A percentile compares a stretch with the other conserved stretches of the same genome.
Evolutionary conservation across 495 filamentous ascomycete species (phyloP).

Genomic region (Penicillium lagena): DNA sequence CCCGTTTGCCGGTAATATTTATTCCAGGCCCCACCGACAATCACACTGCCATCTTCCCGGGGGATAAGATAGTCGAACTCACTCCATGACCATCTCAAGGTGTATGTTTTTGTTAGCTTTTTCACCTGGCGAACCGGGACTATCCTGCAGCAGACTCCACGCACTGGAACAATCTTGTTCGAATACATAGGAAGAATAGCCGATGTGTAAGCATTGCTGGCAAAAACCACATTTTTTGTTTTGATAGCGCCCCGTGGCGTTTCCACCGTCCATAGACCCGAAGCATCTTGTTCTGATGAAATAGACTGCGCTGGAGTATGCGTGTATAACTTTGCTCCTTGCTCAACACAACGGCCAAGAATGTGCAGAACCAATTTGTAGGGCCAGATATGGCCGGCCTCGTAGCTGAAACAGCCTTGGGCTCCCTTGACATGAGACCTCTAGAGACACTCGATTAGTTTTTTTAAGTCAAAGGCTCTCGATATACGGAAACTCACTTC

Average conservation of each 20-base stretch:
- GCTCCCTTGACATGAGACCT: constrained; percentile 45
- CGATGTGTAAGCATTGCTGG: constrained; percentile 77
- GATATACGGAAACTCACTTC: no score
- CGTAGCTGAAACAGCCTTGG: constrained; percentile 28
- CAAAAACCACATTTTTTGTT: constrained; percentile 58
- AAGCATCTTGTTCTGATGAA: no score
- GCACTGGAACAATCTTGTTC: constrained; percentile 69
- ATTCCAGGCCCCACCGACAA: constrained; percentile 46
- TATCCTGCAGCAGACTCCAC: constrained; percentile 44
- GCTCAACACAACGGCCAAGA: constrained; percentile 50
- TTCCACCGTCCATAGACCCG: constrained; percentile 35
- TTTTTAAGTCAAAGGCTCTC: no score
- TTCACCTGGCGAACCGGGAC: no score
- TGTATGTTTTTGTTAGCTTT: constrained; percentile 20
- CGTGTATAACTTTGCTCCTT: constrained; percentile 66
- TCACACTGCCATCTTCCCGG: constrained; percentile 43
- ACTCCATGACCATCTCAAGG: constrained; percentile 18
- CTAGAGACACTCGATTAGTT: constrained; percentile 12
- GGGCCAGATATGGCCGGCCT: constrained; percentile 58
- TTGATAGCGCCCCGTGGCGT: constrained; percentile 59
- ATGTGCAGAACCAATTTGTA: constrained; percentile 74
- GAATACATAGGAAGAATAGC: constrained; percentile 60
- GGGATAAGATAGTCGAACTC: constrained; percentile 45
- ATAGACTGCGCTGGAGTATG: no score
- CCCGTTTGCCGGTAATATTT: constrained; percentile 21